Evolutionary conservation across 768 basidiomycete genomes (phyloP), one percentile per base, ranked within the genome.

Genomic region (Hypholoma sublateritium): DNA sequence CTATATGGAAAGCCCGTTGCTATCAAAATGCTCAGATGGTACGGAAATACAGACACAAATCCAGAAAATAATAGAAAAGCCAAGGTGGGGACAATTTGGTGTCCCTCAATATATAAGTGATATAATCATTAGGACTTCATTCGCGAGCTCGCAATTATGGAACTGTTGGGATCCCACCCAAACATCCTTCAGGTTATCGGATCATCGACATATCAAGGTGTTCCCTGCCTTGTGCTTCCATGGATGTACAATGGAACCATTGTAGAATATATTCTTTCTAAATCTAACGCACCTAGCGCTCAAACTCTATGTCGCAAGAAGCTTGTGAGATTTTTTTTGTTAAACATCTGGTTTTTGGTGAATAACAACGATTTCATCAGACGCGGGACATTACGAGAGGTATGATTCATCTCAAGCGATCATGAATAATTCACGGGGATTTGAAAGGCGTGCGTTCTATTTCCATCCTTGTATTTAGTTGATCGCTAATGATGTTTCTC

Each of bases 371-470:
- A 4, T 45, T 17, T 41, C 8, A n/a, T 7, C 53, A 71, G 71
- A 59, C 69, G 22, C 57, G 65, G 28, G 65, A 70, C 28, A 65
- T 71, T 21, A 68, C 65, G 1, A 64, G 68, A 46, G 72, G 68
- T 5, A 62, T 73, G 14, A 55, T 64, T 14, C 70, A 66, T 25
- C 42, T 73, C 24, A 66, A 64, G 12, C 17, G 58, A 41, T 68
- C 64, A 21, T 57, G 57, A 4, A 64, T 79, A 24, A 58, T 75
- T 13, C 77, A 79, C 22, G 74, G 77, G 6, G 77, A 79, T 60
- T 28, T 79, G 24, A 79, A 78, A 59, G 70, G 69, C 28, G 77
- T 65, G 25, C 1, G 64, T 53, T n/a, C 22, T 17, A 24, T 50
- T 2, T 5, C 25, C 2, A 28, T 5, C 1, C 6, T 32, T n/a